These are phyloP conservation scores for Plenodomus tracheiphilus DNA, from an alignment of 2,329 filamentous ascomycete species.

Conservation along the genomic window DNA sequence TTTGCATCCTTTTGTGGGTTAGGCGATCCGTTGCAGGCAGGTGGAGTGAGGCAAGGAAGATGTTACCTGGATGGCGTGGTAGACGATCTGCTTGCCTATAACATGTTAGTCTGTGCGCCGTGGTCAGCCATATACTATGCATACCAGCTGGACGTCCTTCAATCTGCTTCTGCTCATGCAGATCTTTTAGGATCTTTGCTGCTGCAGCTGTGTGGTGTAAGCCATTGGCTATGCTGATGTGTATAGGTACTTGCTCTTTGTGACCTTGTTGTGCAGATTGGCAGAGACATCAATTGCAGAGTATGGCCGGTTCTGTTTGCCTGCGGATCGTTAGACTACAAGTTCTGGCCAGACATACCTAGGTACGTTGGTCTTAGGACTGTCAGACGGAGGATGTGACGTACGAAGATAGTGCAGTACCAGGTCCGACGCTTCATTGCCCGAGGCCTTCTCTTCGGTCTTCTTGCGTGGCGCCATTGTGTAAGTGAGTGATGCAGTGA, in stretches of 20 bases:
- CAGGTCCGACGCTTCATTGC: conserved; percentile 46
- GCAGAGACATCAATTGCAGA: conserved; percentile 62
- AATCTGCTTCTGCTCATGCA: conserved; percentile 63
- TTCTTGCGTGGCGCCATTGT: conserved; percentile 46
- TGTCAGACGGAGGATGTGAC: conserved; percentile 20
- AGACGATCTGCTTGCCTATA: conserved; percentile 64
- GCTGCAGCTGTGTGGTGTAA: conserved; percentile 53
- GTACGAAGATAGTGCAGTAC: conserved; percentile 57
- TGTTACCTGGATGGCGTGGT: conserved; percentile 56
- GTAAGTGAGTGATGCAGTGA: background rate
- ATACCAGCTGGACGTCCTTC: conserved; percentile 59
- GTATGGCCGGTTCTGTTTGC: conserved; percentile 58
- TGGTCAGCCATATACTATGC: conserved; percentile 5
- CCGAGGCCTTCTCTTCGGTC: conserved; percentile 39
- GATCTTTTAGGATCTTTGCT: conserved; percentile 64
- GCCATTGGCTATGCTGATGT: conserved; percentile 2
- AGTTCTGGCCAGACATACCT: background rate
- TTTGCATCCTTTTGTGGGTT: conserved; percentile 46
- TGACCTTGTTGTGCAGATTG: conserved; percentile 64
- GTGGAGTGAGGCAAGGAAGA: background rate
- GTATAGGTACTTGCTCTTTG: conserved; percentile 51
- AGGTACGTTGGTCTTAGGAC: background rate
- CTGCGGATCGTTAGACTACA: conserved; percentile 31
- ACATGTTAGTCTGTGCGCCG: conserved; percentile 1
- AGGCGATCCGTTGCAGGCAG: background rate